phyloP scores from a whole-genome alignment of 257 asterid species.

The Paulownia fortunei region DNA sequence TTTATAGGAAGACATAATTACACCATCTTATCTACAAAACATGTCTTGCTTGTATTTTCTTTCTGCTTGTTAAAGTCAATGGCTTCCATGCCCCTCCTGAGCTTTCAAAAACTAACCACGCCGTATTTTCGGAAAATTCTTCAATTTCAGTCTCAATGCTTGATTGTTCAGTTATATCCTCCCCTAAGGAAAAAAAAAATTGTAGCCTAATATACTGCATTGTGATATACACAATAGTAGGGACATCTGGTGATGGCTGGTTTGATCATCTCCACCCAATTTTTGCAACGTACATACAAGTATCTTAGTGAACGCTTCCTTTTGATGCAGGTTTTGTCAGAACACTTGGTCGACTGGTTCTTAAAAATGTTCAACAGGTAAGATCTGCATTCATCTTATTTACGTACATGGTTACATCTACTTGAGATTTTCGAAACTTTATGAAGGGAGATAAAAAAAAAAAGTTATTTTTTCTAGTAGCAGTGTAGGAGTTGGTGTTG shows the following conservation, averaged over 20 bases:
- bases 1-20: background rate
- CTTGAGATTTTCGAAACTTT: background rate
- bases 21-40: background rate
- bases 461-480: no score
- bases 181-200: no score
- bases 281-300: background rate
- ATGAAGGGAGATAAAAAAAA: no score
- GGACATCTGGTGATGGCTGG: background rate
- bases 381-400: background rate
- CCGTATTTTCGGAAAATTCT: background rate
- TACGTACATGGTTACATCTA: no score
- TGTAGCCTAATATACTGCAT: background rate
- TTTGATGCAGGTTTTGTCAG: slow-evolving; percentile 51
- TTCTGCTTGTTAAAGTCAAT: background rate
- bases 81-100: no score
- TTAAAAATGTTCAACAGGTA: slow-evolving; percentile 73
- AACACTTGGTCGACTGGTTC: slow-evolving; percentile 46
- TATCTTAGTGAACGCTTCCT: background rate
- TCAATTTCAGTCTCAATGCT: background rate
- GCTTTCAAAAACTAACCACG: no score
- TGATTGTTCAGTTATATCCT: background rate
- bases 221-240: background rate
- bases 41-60: background rate
- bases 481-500: no score
- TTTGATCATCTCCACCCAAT: background rate